phyloP scores from a whole-genome alignment of 2,329 filamentous ascomycete genomes.

The Penicillium sclerotigenum region DNA sequence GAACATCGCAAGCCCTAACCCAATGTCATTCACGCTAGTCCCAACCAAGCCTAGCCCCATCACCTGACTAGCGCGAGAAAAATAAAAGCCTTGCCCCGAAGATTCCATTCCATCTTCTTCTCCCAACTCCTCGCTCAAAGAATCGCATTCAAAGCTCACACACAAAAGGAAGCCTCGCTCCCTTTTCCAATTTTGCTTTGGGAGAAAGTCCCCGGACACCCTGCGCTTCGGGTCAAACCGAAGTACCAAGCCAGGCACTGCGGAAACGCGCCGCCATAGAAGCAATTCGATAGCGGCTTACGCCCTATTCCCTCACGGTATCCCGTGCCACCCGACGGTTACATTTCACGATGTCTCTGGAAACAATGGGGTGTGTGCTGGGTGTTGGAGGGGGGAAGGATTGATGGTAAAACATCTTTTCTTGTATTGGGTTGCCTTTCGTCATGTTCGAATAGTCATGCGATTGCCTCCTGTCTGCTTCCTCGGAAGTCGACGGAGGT shows the following conservation, averaged over 20 bases:
- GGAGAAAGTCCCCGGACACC: constrained; percentile 99
- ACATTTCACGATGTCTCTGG: constrained; percentile 29
- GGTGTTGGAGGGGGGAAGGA: constrained; percentile 37
- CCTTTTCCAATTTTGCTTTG: constrained; percentile 65
- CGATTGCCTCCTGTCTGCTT: constrained; percentile 67
- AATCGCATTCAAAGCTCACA: constrained; percentile 99
- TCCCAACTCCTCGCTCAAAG: constrained; percentile 89
- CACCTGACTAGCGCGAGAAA: constrained; percentile 22
- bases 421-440: constrained; percentile 62
- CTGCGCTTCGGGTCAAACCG: constrained; percentile 44
- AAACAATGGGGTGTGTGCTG: constrained; percentile 35
- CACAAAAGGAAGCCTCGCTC: constrained; percentile 60
- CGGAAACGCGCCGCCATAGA: constrained; percentile 99
- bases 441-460: constrained; percentile 97
- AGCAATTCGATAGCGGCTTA: constrained; percentile 83
- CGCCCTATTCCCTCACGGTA: constrained; percentile 51
- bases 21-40: not conserved
- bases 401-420: constrained; percentile 10
- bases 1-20: not conserved
- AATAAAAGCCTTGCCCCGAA: constrained; percentile 17
- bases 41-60: constrained; percentile 20
- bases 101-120: constrained; percentile 32
- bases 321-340: constrained; percentile 53
- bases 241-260: constrained; percentile 53
- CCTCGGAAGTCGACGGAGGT: constrained; percentile 49